Conservation (phyloP, 2,329 filamentous ascomycete species). For the Ascocoryne sarcoides region DNA sequence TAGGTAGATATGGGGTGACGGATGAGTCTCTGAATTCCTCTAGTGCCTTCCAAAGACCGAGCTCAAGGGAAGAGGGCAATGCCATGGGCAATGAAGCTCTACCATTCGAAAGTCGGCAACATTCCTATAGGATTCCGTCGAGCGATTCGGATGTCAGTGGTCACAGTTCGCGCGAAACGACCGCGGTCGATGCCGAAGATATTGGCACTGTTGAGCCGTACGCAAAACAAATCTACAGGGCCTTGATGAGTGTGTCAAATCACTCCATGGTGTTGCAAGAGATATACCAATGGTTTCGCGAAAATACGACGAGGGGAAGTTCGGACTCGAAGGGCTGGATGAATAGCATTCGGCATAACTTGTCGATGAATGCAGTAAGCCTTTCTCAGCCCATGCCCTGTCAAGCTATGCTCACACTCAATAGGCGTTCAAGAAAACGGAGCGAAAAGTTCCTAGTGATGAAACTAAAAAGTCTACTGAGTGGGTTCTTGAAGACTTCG, state of each 20-base stretch:
- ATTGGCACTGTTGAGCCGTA: conserved; percentile 54
- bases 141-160: conserved; percentile 21
- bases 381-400: neutral
- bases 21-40: too few relatives aligned
- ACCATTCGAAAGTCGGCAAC: neutral
- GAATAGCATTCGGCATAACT: conserved; percentile 90
- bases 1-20: too few relatives aligned
- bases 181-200: conserved; percentile 22
- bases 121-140: neutral
- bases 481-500: conserved; percentile 70
- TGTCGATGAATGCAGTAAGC: conserved; percentile 88
- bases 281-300: conserved; percentile 83
- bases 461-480: conserved; percentile 59
- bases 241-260: conserved; percentile 57
- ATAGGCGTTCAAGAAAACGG: conserved; percentile 47
- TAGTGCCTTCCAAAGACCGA: neutral
- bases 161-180: conserved; percentile 19
- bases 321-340: conserved; percentile 68
- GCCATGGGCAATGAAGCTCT: neutral
- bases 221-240: conserved; percentile 69
- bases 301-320: conserved; percentile 68
- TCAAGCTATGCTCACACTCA: neutral
- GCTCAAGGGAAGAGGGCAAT: neutral
- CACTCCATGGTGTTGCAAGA: conserved; percentile 73
- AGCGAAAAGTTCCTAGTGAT: conserved; percentile 33